Evolutionary conservation across 148 eudicot genomes (phyloP), one percentile per base, ranked within the genome.

Genomic region (Agrostemma githago): DNA sequence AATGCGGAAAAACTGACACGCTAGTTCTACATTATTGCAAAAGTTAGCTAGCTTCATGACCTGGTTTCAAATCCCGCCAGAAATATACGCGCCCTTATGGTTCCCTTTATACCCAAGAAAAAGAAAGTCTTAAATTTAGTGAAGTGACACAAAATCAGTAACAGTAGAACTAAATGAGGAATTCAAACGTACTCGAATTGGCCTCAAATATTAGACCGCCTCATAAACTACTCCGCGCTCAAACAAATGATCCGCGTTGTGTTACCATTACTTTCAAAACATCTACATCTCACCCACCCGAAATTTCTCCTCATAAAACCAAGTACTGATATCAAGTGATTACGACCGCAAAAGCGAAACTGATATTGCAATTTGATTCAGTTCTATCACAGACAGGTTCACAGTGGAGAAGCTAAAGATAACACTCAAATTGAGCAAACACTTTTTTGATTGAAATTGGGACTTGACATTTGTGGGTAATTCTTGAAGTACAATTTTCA

Each of bases 391-490:
- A 48, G 16, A 51, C 56, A 10, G 6, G 8, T 43, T 4, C 46
- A 4, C 65, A 3, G 8, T 59, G 8, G 21, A 17, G 63, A 1
- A 5, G 10, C 15, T 7, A 8, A 53, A 3, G 14, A 16, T 15
- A 14, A 57, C 15, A 57, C 60, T 57, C 63, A 60, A 17, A n/a
- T 2, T n/a, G 34, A 53, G 3, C 20, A 60, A 60, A 0, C 63
- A 10, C 63, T 20, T 17, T 60, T 34, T 34, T 0, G 7, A 5
- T 11, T 2, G 5, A n/a, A 60, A n/a, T 60, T n/a, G 9, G 26
- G 11, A 48, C 70, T n/a, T 40, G 12, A 67, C 54, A 67, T 67
- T 63, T n/a, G n/a, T 34, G 17, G 43, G 67, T 63, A 63, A 11
- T 63, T 63, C 11, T 20, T 0, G 20, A 60, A 17, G 63, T 7